phyloP scores from a whole-genome alignment of 2,329 filamentous ascomycete species.

The Colletotrichum sp. region DNA sequence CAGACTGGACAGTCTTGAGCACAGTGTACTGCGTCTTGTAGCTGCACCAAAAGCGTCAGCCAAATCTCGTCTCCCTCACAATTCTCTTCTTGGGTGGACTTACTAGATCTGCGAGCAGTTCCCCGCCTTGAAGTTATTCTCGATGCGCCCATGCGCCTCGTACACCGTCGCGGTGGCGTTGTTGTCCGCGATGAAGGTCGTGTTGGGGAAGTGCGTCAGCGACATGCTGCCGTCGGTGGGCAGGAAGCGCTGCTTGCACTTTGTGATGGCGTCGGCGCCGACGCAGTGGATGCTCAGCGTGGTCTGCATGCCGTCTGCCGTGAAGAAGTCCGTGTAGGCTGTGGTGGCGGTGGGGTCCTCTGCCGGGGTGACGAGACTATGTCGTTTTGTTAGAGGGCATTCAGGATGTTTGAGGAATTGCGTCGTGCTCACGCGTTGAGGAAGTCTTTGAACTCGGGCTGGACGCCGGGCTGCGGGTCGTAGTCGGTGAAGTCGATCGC shows the following conservation, averaged over 20 bases:
- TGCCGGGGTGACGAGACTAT: constrained; percentile 3
- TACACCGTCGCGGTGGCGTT: constrained; percentile 11
- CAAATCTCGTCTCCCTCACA: fast-evolving
- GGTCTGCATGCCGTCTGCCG: constrained; percentile 14
- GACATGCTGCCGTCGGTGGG: constrained; percentile 11
- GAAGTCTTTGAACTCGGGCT: constrained; percentile 4
- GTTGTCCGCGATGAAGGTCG: background rate
- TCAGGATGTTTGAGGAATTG: background rate
- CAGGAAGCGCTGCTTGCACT: constrained; percentile 11
- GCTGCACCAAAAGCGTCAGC: background rate
- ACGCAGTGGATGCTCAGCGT: constrained; percentile 16
- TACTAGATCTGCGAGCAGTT: constrained; percentile 18
- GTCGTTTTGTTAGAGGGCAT: background rate
- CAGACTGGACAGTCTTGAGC: background rate
- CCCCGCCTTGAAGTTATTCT: constrained; percentile 11
- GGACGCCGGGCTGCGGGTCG: background rate
- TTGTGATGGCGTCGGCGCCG: constrained; percentile 4
- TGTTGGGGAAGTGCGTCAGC: constrained; percentile 17
- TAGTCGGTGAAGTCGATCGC: constrained; percentile 6
- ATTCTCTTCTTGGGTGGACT: background rate
- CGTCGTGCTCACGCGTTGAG: background rate
- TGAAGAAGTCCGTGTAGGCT: constrained; percentile 16
- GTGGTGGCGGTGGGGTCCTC: constrained; percentile 14
- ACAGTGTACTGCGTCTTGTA: constrained; percentile 19
- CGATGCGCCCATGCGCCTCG: constrained; percentile 4